Evolutionary conservation across 805 yeast genomes (phyloP).

Genomic region (Ogataea wickerhamii): DNA sequence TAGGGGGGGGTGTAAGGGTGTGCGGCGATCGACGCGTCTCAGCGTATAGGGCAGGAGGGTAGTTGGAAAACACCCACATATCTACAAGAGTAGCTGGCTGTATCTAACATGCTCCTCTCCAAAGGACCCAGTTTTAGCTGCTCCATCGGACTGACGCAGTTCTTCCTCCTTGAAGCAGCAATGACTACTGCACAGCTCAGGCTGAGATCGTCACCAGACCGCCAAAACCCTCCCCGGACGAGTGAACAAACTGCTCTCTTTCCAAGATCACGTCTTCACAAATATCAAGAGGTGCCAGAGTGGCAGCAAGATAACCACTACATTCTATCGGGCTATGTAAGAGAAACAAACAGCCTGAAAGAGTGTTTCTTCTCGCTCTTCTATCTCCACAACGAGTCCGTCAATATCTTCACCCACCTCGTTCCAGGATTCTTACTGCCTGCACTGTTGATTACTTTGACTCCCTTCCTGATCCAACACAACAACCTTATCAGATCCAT

Average conservation of each 20-base stretch:
- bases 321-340: constrained; percentile 48
- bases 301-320: constrained; percentile 60
- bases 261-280: constrained; percentile 14
- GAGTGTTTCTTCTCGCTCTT: constrained; percentile 40
- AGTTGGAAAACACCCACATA: no score
- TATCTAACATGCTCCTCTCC: no score
- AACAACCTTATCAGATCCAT: constrained; percentile 18
- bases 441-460: constrained; percentile 12
- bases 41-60: no score
- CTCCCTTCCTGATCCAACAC: constrained; percentile 23
- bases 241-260: no score
- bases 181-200: no score
- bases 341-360: constrained; percentile 39
- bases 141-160: no score
- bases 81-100: no score
- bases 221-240: no score
- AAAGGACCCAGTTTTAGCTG: no score
- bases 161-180: no score
- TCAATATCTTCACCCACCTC: constrained; percentile 50
- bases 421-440: constrained; percentile 41
- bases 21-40: no score
- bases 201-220: not conserved
- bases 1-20: no score
- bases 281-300: constrained; percentile 43
- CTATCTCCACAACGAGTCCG: constrained; percentile 51